These are phyloP conservation scores for Mercurialis annua DNA, from an alignment of 345 rosid genomes.

Conservation along the genomic window DNA sequence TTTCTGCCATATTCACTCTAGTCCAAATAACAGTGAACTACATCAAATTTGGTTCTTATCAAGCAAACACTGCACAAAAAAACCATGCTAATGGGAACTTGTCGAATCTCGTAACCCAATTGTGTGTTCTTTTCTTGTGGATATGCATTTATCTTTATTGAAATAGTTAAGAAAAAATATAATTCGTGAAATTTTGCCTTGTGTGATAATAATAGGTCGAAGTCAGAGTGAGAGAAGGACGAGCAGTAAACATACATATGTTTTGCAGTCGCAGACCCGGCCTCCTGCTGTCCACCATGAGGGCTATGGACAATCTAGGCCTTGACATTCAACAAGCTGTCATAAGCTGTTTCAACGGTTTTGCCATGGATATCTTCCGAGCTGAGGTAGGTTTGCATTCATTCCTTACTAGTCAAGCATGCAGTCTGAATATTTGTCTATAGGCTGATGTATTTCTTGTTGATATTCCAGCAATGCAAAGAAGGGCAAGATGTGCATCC, in stretches of 20 bases:
- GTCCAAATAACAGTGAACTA: not conserved
- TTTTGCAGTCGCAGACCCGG: conserved; percentile 94
- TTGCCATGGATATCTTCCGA: conserved; percentile 92
- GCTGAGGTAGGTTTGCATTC: conserved; percentile 64
- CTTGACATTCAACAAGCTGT: conserved; percentile 98
- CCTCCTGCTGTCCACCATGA: conserved; percentile 86
- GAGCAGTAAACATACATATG: conserved; percentile 98
- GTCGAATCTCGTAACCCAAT: not conserved
- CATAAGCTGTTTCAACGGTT: conserved; percentile 95
- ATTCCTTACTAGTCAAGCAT: not conserved
- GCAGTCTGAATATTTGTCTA: not conserved
- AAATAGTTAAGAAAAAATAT: not conserved
- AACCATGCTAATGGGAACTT: not conserved
- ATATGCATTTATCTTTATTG: not conserved
- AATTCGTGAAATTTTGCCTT: not conserved
- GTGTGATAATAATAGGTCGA: conserved; percentile 55
- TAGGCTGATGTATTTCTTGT: not conserved
- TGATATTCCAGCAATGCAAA: conserved; percentile 64
- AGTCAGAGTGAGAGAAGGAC: conserved; percentile 87
- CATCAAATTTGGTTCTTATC: not conserved
- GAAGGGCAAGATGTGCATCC: conserved; percentile 84
- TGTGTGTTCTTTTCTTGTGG: not conserved
- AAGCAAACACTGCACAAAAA: not conserved
- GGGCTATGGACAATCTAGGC: conserved; percentile 92
- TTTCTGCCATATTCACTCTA: not conserved